Conservation (phyloP, 805 yeast genomes). For the Suhomyces sp. region DNA sequence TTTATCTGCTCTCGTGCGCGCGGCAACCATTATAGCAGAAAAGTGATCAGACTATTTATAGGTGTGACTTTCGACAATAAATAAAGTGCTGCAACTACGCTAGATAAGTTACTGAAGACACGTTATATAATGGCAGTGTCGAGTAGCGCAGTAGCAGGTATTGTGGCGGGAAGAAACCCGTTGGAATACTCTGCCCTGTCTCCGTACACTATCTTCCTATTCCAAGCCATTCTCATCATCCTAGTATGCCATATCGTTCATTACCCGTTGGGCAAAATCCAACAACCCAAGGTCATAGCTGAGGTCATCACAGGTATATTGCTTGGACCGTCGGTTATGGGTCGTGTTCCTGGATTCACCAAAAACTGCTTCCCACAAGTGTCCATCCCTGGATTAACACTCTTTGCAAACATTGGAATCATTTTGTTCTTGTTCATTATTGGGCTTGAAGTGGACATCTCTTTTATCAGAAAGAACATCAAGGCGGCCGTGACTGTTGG, state of each 20-base stretch:
- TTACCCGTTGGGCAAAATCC: constrained; percentile 55
- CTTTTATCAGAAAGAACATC: constrained; percentile 58
- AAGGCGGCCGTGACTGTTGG: constrained; percentile 68
- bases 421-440: constrained; percentile 71
- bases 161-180: constrained; percentile 71
- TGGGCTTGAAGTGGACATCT: constrained; percentile 75
- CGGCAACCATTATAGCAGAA: neutral
- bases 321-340: constrained; percentile 73
- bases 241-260: constrained; percentile 58
- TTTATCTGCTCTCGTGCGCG: neutral
- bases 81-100: neutral
- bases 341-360: constrained; percentile 67
- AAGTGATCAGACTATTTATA: neutral
- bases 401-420: constrained; percentile 73
- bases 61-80: neutral
- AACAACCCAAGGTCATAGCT: constrained; percentile 79
- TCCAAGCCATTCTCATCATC: constrained; percentile 65
- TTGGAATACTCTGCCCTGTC: constrained; percentile 52
- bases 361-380: constrained; percentile 58
- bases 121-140: constrained; percentile 28
- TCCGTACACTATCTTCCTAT: constrained; percentile 67
- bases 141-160: constrained; percentile 54
- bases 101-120: neutral
- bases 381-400: constrained; percentile 60
- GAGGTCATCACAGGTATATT: constrained; percentile 77